phyloP scores from a whole-genome alignment of 768 basidiomycete genomes.

The Lentinula lateritia region DNA sequence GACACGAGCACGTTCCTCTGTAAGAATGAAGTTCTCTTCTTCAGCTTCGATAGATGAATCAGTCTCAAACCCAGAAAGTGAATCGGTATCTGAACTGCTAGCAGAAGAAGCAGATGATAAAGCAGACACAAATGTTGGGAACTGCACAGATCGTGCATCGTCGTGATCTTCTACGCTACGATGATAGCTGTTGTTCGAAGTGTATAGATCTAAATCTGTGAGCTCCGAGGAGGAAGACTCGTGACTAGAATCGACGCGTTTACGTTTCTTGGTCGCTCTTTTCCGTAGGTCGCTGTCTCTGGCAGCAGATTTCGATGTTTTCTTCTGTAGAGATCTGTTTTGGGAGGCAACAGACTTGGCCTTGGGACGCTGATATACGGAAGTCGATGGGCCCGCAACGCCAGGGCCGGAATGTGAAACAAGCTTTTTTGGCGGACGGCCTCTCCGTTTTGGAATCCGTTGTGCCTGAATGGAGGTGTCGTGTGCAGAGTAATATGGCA shows the following conservation, averaged over 20 bases:
- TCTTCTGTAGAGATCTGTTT: conserved; percentile 19
- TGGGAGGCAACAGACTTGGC: background rate
- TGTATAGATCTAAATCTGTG: conserved; percentile 28
- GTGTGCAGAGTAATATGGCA: conserved; percentile 11
- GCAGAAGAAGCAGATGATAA: conserved; percentile 26
- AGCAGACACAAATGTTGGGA: conserved; percentile 69
- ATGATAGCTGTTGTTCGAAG: too few species aligned
- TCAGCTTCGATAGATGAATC: conserved; percentile 57
- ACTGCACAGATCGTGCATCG: conserved; percentile 30
- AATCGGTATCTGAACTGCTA: conserved; percentile 34
- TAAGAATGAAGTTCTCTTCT: conserved; percentile 54
- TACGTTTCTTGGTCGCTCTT: conserved; percentile 25
- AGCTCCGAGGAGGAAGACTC: conserved; percentile 30
- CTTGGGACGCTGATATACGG: conserved; percentile 15
- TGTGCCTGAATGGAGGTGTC: conserved; percentile 11
- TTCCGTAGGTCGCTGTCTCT: background rate
- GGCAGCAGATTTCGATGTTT: background rate
- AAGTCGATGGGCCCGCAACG: background rate
- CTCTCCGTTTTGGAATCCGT: conserved; percentile 39
- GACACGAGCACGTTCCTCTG: conserved; percentile 49
- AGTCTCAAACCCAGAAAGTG: conserved; percentile 38
- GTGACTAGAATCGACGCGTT: conserved; percentile 23
- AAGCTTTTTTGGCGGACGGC: conserved; percentile 50
- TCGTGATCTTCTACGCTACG: conserved; percentile 17
- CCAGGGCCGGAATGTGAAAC: conserved; percentile 22